These are phyloP conservation scores for Aspergillus pseudoterreus DNA, from an alignment of 2,329 filamentous ascomycete species.

Conservation along the genomic window DNA sequence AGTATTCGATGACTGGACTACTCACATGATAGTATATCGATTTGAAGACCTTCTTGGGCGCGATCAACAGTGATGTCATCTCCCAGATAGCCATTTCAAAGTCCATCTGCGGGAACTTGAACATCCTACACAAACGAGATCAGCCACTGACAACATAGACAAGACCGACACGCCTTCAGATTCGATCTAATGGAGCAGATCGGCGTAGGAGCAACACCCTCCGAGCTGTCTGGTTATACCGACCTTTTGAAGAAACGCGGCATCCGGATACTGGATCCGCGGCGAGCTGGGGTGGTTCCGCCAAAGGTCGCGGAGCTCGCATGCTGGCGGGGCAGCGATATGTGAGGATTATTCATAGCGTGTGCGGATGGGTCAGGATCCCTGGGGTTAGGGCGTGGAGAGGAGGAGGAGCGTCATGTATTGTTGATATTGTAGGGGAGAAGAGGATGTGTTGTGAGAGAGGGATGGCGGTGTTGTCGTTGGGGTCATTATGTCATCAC, in stretches of 20 bases:
- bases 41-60: slow-evolving; percentile 67
- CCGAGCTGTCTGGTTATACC: not conserved
- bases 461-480: not conserved
- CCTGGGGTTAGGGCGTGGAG: not conserved
- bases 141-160: not conserved
- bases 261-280: slow-evolving; percentile 55
- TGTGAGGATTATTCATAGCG: slow-evolving; percentile 55
- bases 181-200: too few species aligned
- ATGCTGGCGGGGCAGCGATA: slow-evolving; percentile 57
- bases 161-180: too few species aligned
- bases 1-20: slow-evolving; percentile 10
- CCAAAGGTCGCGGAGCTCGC: slow-evolving; percentile 52
- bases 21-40: slow-evolving; percentile 67
- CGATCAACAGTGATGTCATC: slow-evolving; percentile 65
- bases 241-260: slow-evolving; percentile 64
- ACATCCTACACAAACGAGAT: slow-evolving; percentile 43
- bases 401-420: not conserved
- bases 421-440: not conserved
- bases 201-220: not conserved
- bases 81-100: slow-evolving; percentile 72
- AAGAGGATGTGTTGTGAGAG: not conserved
- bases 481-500: not conserved
- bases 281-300: slow-evolving; percentile 46
- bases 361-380: not conserved
- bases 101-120: slow-evolving; percentile 72